Conservation (phyloP, 257 asterid genomes). For the Nicotiana attenuata region DNA sequence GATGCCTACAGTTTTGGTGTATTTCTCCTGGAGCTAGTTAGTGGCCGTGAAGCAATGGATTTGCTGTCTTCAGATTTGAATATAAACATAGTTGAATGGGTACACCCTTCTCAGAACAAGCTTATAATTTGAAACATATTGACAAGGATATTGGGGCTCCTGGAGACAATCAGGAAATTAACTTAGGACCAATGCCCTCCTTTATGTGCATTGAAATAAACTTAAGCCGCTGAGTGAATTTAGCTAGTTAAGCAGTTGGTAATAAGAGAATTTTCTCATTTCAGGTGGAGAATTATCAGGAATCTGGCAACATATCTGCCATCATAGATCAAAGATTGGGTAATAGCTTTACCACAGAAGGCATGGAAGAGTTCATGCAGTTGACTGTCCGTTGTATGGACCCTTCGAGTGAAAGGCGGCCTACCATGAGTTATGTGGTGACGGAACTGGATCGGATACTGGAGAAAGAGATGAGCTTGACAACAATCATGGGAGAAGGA, state of each 20-base stretch:
- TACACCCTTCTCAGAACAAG: slow-evolving; percentile 16
- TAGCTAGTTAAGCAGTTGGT: background rate
- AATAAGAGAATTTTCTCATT: background rate
- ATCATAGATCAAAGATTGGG: slow-evolving; percentile 69
- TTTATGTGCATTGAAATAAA: background rate
- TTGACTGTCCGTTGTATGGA: slow-evolving; percentile 56
- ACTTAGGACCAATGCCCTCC: background rate
- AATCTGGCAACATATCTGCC: slow-evolving; percentile 42
- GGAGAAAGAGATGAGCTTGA: slow-evolving; percentile 85
- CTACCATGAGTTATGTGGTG: slow-evolving; percentile 66
- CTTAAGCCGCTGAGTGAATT: background rate
- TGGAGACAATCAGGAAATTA: background rate
- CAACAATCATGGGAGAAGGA: slow-evolving; percentile 92
- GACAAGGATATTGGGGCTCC: background rate
- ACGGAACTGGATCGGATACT: slow-evolving; percentile 75
- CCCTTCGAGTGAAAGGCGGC: slow-evolving; percentile 71
- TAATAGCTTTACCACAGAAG: slow-evolving; percentile 69
- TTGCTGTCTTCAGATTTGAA: slow-evolving; percentile 46
- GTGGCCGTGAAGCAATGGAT: slow-evolving; percentile 64
- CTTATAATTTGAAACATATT: background rate
- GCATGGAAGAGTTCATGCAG: slow-evolving; percentile 76
- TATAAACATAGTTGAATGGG: slow-evolving; percentile 77
- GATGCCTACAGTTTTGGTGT: slow-evolving; percentile 88
- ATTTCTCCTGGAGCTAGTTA: slow-evolving; percentile 82
- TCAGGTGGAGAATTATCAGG: slow-evolving; percentile 72